phyloP scores from a whole-genome alignment of 1,139 yeast genomes.

The Hyphopichia wangnamkhiaoensis region DNA sequence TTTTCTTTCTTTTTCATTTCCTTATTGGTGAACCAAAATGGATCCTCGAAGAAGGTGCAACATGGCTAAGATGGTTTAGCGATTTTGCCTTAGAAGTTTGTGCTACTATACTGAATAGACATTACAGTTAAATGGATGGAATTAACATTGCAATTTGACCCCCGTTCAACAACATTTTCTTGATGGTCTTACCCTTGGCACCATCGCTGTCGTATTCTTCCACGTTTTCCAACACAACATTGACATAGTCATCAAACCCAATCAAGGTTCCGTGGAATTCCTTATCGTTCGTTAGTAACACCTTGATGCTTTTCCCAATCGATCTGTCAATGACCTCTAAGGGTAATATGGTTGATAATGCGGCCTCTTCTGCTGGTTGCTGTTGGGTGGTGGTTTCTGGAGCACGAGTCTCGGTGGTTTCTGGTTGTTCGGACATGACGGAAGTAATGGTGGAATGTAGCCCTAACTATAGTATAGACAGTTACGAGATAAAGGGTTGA shows the following conservation, averaged over 20 bases:
- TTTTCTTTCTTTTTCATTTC: no score
- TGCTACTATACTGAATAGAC: no score
- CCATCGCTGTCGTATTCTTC: slow-evolving; percentile 52
- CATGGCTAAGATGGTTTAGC: no score
- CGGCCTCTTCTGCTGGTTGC: slow-evolving; percentile 9
- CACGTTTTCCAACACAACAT: slow-evolving; percentile 85
- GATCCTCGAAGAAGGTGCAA: no score
- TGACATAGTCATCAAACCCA: slow-evolving; percentile 95
- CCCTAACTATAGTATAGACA: no score
- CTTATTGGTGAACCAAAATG: no score
- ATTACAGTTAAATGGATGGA: slow-evolving; percentile 15
- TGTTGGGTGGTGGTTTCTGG: neutral
- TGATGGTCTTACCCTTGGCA: slow-evolving; percentile 44
- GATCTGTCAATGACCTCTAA: slow-evolving; percentile 86
- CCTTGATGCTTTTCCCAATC: slow-evolving; percentile 78
- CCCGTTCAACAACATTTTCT: slow-evolving; percentile 84
- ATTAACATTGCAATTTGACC: slow-evolving; percentile 77
- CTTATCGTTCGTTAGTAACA: slow-evolving; percentile 68
- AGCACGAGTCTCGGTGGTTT: neutral
- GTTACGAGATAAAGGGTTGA: no score
- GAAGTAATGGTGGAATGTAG: no score
- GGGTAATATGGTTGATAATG: slow-evolving; percentile 53
- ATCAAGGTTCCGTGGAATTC: slow-evolving; percentile 85
- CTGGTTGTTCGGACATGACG: neutral
- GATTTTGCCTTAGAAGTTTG: no score